phyloP scores from a whole-genome alignment of 2,329 filamentous ascomycete genomes.

The Huntiella abstrusa region DNA sequence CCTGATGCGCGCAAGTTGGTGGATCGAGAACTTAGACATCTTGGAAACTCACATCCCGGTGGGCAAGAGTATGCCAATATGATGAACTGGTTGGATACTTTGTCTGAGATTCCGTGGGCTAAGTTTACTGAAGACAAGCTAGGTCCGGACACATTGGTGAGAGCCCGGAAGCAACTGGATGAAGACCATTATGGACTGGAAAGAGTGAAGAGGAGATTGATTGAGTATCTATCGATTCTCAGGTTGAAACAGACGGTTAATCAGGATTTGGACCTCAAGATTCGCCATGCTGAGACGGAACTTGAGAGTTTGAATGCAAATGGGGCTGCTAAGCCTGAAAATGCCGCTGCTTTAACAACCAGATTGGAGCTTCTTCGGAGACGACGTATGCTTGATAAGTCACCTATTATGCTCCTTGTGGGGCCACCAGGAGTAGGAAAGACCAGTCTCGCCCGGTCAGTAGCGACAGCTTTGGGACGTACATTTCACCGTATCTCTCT shows the following conservation, averaged over 20 bases:
- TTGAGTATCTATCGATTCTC: slow-evolving; percentile 93
- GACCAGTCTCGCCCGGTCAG: slow-evolving; percentile 82
- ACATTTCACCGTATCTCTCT: slow-evolving; percentile 97
- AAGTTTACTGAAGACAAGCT: slow-evolving; percentile 70
- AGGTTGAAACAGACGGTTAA: slow-evolving; percentile 88
- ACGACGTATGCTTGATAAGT: slow-evolving; percentile 82
- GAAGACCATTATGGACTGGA: slow-evolving; percentile 93
- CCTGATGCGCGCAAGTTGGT: slow-evolving; percentile 80
- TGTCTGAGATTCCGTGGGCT: slow-evolving; percentile 87
- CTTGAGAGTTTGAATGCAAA: slow-evolving; percentile 19
- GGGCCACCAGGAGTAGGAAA: slow-evolving; percentile 92
- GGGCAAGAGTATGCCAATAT: slow-evolving; percentile 94
- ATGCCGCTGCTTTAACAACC: slow-evolving; percentile 24
- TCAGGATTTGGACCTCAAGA: slow-evolving; percentile 60
- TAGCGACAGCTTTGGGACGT: slow-evolving; percentile 76
- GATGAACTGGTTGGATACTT: slow-evolving; percentile 79
- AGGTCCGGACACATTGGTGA: slow-evolving; percentile 56
- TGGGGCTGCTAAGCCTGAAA: slow-evolving; percentile 18
- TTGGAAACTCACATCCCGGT: slow-evolving; percentile 89
- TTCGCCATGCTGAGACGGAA: slow-evolving; percentile 46
- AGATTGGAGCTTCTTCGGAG: slow-evolving; percentile 60
- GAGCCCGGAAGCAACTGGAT: slow-evolving; percentile 76
- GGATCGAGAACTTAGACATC: slow-evolving; percentile 65
- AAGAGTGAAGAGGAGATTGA: slow-evolving; percentile 86
- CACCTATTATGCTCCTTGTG: slow-evolving; percentile 81